Evolutionary conservation across 2,329 filamentous ascomycete genomes (phyloP).

Genomic region (Thielaviopsis populi): DNA sequence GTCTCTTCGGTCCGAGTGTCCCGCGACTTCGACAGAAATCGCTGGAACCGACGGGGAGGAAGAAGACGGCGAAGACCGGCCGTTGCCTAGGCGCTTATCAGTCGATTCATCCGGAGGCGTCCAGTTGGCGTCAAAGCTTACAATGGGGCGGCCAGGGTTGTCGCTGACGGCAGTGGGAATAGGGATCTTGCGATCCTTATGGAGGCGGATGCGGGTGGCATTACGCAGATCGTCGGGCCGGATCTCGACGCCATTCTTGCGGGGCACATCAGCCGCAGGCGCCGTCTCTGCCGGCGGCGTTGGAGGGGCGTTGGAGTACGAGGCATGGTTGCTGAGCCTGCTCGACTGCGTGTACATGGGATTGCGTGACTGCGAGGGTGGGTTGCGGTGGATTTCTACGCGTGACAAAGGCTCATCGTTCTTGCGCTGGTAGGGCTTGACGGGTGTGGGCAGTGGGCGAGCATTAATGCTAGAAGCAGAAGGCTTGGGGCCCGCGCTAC

Average conservation of each 20-base stretch:
- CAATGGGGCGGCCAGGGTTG: conserved; percentile 78
- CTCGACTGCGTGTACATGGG: conserved; percentile 43
- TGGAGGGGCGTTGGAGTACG: not conserved
- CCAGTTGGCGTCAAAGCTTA: conserved; percentile 87
- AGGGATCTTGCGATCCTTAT: conserved; percentile 70
- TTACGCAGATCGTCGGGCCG: conserved; percentile 75
- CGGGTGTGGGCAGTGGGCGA: conserved; percentile 27
- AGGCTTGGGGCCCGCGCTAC: conserved; percentile 6
- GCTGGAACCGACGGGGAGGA: conserved; percentile 10
- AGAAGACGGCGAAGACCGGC: conserved; percentile 16
- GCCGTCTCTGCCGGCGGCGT: not conserved
- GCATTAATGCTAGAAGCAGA: conserved; percentile 6
- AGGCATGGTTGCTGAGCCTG: not conserved
- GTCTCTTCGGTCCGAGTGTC: conserved; percentile 2
- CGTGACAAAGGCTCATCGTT: conserved; percentile 31
- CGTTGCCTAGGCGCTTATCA: conserved; percentile 41
- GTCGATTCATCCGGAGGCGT: conserved; percentile 54
- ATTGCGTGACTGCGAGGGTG: conserved; percentile 69
- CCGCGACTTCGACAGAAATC: conserved; percentile 5
- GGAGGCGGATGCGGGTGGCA: conserved; percentile 72
- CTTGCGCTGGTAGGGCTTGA: conserved; percentile 26
- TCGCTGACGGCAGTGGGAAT: conserved; percentile 86
- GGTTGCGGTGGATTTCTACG: conserved; percentile 71
- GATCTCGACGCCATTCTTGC: conserved; percentile 67
- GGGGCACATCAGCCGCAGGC: conserved; percentile 3